Evolutionary conservation across 352 stramenopile species (phyloP).

Genomic region (Thalassiosira livingstoniorum): DNA sequence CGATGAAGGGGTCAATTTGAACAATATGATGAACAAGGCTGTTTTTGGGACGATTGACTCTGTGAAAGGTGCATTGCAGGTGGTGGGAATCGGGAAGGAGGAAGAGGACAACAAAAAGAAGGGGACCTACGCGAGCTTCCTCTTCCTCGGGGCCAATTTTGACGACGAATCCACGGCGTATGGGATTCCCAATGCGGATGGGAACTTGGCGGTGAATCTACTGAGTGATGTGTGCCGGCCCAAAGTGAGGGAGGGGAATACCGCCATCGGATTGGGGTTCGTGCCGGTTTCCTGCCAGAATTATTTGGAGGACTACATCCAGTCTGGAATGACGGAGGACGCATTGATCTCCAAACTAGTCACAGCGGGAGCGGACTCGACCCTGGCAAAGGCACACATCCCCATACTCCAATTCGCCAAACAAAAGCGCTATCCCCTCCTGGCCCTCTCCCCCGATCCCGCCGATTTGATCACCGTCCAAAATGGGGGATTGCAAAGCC

Average conservation of each 20-base stretch:
- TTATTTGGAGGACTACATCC: constrained; percentile 67
- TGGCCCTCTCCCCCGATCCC: constrained; percentile 70
- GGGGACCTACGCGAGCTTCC: constrained; percentile 32
- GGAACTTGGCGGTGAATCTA: constrained; percentile 60
- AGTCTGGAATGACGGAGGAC: neutral
- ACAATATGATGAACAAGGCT: constrained; percentile 83
- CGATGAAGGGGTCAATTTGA: constrained; percentile 77
- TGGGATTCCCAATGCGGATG: constrained; percentile 52
- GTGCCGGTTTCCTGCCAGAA: constrained; percentile 57
- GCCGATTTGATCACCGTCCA: constrained; percentile 66
- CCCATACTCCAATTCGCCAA: constrained; percentile 73
- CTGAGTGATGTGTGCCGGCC: constrained; percentile 60
- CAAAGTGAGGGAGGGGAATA: constrained; percentile 44
- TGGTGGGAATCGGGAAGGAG: neutral
- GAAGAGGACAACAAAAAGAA: constrained; percentile 12
- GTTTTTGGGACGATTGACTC: constrained; percentile 74
- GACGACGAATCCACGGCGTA: constrained; percentile 50
- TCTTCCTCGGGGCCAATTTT: constrained; percentile 52
- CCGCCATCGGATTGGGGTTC: constrained; percentile 71
- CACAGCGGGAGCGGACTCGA: constrained; percentile 36
- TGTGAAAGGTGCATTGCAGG: constrained; percentile 20
- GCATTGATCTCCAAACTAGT: constrained; percentile 48
- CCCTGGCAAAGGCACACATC: constrained; percentile 53
- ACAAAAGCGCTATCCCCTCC: constrained; percentile 50
- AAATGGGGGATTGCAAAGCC: constrained; percentile 63